phyloP scores from a whole-genome alignment of 768 basidiomycete species.

The Mycena kentingensis region DNA sequence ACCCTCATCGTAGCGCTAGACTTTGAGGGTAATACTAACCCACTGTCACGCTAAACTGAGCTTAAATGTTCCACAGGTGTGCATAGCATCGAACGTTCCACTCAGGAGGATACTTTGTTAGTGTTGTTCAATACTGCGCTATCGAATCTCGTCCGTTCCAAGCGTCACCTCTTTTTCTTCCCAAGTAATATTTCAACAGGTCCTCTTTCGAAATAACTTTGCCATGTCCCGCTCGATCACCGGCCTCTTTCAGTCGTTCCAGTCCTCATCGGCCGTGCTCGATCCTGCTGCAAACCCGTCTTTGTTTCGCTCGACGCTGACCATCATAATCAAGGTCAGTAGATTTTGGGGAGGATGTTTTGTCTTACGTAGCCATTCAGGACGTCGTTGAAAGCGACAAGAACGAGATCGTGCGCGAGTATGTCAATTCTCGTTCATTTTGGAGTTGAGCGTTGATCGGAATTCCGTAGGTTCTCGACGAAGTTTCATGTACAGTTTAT shows the following conservation, averaged over 20 bases:
- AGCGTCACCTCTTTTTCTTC: neutral
- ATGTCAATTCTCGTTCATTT: neutral
- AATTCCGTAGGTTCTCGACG: constrained; percentile 45
- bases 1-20: constrained; percentile 59
- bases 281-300: constrained; percentile 60
- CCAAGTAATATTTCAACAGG: constrained; percentile 34
- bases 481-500: constrained; percentile 43
- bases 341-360: neutral
- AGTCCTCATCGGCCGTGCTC: constrained; percentile 56
- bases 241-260: constrained; percentile 63
- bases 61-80: constrained; percentile 41
- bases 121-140: constrained; percentile 68
- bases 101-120: constrained; percentile 63
- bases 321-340: constrained; percentile 63
- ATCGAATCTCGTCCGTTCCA: constrained; percentile 55
- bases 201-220: constrained; percentile 68
- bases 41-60: neutral
- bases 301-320: constrained; percentile 59
- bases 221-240: constrained; percentile 61
- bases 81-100: constrained; percentile 62
- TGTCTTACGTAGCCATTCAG: constrained; percentile 31
- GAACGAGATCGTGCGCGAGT: constrained; percentile 61
- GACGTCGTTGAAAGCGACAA: constrained; percentile 67
- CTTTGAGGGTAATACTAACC: constrained; percentile 53
- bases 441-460: neutral